Base-by-base conservation (phyloP, 1,284 basidiomycete genomes). In the Heliocybe sulcata region DNA sequence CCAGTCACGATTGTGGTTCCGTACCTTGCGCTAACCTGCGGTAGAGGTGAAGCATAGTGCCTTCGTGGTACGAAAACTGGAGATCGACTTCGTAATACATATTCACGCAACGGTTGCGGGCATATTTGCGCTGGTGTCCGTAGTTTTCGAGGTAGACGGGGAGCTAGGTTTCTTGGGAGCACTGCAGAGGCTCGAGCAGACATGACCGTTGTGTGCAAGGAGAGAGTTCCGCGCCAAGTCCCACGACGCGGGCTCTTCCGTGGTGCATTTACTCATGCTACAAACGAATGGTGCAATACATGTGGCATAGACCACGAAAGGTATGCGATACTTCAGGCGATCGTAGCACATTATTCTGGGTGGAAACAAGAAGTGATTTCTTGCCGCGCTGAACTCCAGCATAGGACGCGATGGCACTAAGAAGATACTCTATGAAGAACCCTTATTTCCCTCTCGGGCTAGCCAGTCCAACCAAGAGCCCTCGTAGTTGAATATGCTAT, bases 391-490 rank as follows among this genome's bases (percentile, higher is more conserved):
- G 20, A 31, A 31, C 29, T 12, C 29, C 29, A 31, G 12, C n/a
- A n/a, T n/a, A n/a, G n/a, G n/a, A n/a, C n/a, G n/a, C n/a, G n/a
- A n/a, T n/a, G n/a, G 29, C 45, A 38, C 29, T n/a, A 45, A 9
- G 16, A 45, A 22, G 22, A 29, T 12, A 29, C 26, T 35, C 49
- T 22, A 38, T 45, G 42, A 33, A 54, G 27, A 22, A 53, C 48
- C 51, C 61, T 57, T 59, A 59, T 52, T 56, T 51, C 73, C 79
- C 61, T 87, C 83, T 63, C 79, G 83, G 62, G 83, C 77, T 2
- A 82, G 79, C 95, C 95, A 98, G 64, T 98, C 93, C 58, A 95
- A 69, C 91, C 92, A 98, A 16, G 91, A 94, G 19, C 95, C 95
- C 59, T 81, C 81, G 68, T 97, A 98, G 69, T 98, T 98, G 58